Base-by-base conservation (phyloP, 139 green algal species). In the Bryopsis sp. region DNA sequence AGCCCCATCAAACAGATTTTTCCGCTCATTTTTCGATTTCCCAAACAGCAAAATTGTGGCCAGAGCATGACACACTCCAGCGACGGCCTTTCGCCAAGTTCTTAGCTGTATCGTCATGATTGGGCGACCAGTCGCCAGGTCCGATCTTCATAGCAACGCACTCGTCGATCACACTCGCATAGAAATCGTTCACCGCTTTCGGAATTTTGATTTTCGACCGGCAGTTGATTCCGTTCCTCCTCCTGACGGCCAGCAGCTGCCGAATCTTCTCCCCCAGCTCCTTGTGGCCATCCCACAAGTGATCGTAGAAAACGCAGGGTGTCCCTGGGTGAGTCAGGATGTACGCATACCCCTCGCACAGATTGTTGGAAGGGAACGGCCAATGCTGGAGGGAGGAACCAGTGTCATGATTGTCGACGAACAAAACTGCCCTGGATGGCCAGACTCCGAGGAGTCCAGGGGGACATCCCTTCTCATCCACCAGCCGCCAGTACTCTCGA, bases 351-450 rank as follows among this genome's bases (percentile, higher is more conserved):
- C 89, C 91, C 79, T 91, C 82, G 39, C 79, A 66, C 48, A 93
- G 66, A 67, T 89, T 80, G 61, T 84, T 70, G 0, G 46, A 54
- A 7, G 82, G 83, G 78, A 91, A 95, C 1, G 86, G 88, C 88
- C 88, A 92, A 70, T 95, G 86, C 70, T 92, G 90, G 11, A 95
- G 68, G 28, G 85, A 91, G 34, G 76, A 86, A 39, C 88, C 87
- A 3, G 84, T 72, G 43, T 72, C 61, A 79, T 98, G 93, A 82
- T 98, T 97, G 70, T 97, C 93, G 54, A 99, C 85, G 79, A 99
- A 98, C 48, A 90, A 96, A 62, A 99, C 83, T 31, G 90, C 90
- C 32, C 92, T 83, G 3, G 80, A 91, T 35, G 81, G 79, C 83
- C 83, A 89, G 73, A 89, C 79, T 65, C 83, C 94, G 47, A 97